Evolutionary conservation across 1,139 yeast genomes (phyloP), one percentile per base, ranked within the genome.

Genomic region (Barnettozyma hawaiiensis): DNA sequence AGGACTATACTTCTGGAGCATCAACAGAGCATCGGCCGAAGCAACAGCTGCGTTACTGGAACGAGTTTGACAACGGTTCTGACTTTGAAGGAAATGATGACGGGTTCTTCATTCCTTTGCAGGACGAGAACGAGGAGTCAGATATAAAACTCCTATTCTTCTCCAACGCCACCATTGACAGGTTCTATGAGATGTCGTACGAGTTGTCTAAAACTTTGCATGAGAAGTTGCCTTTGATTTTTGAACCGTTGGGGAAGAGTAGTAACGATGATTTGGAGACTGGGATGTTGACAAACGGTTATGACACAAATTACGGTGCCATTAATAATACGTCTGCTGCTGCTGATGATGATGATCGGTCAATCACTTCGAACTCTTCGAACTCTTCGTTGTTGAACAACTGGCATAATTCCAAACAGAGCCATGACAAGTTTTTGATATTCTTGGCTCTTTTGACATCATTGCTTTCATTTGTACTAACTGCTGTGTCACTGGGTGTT

Each of bases 31-130:
- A 21, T 12, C 23, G 21, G 15, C 28, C 27, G 11, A 14, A 34
- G 14, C 59, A n/a, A 60, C 65, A 38, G 63, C 50, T 52, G 15
- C 64, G 83, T 39, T 81, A 81, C 55, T 81, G 87, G 87, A 81
- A 81, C 56, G 87, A 81, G 59, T 81, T 81, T 57, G 87, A 81
- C 54, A 74, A 80, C 52, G 82, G 79, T 1, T 79, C 76, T 29
- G 78, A 73, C 22, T 71, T 65, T 24, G 67, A 59, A 18, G 65
- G 62, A 5, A 64, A 61, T 7, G 58, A 51, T 9, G 56, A 52
- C 16, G 61, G 56, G 1, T 63, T 62, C 16, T 63, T 64, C 55
- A 58, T 60, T 11, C 51, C 50, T 14, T 59, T 64, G 33, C 61
- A 58, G 36, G 63, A 56, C 24, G 65, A 59, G 15, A n/a, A n/a